Base-by-base conservation (phyloP, 1,284 basidiomycete genomes). In the Rhodofomes roseus region DNA sequence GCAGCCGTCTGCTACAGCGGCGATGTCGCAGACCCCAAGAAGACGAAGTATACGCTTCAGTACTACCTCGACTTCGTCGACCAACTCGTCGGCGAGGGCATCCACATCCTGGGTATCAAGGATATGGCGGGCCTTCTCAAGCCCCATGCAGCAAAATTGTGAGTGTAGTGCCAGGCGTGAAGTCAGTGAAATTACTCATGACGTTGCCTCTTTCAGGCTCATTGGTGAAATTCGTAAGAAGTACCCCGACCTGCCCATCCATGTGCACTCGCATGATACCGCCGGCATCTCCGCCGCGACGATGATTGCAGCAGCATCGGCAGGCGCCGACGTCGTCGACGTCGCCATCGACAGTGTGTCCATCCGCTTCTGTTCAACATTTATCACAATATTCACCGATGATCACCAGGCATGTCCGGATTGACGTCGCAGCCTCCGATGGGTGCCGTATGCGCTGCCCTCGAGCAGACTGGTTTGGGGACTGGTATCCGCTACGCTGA, bases 81-180 rank as follows among this genome's bases (percentile, higher is more conserved):
- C 68, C 83, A 98, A 77, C 89, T 99, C 57, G 95, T 99, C 63
- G 81, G 86, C 58, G 95, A 97, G 73, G 97, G 97, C 53, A 95
- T 99, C 69, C 97, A 99, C 76, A 90, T 99, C 58, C 85, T 99
- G 62, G 93, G 95, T 75, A 93, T 99, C 78, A 99, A 99, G 82
- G 97, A 99, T 73, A 99, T 99, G 97, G 97, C 97, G 63, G 97
- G 97, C 74, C 77, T 99, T 55, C 82, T 99, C 68, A 99, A 98
- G 76, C 97, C 97, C 39, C 84, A 93, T 70, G 91, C 97, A 52
- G 97, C 96, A 16, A 95, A 81, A 66, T 71, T 97, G 91, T 93
- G 67, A 64, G 85, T 75, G 5, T 57, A 52, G 27, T 31, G 18
- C 18, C 22, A 29, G 39, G 12, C 64, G 59, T 56, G 25, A 44